Evolutionary conservation across 371 early-diverging fungal genomes (phyloP), one percentile per base, ranked within the genome.

Genomic region (Batkoa obscura): DNA sequence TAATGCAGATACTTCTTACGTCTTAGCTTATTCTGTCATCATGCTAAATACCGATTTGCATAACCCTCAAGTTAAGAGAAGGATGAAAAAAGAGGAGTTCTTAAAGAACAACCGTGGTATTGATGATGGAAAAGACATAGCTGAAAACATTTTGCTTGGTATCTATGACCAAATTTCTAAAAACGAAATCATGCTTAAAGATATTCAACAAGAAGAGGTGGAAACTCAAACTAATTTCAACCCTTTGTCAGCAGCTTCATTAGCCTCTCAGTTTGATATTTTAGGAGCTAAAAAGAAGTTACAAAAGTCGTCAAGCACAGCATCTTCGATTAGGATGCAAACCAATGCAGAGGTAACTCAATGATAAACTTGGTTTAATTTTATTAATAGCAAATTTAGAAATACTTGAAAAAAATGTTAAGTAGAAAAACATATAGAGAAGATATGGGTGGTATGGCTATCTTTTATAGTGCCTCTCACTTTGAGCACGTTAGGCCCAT

Each of bases 1-100:
- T 47, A 86, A 83, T 62, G 88, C 90, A 1, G 53, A 94, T 62
- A 85, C 91, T n/a, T 89, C 90, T 0, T 94, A 92, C 62, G 85
- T 88, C 13, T 76, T 98, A 17, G 86, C 94, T 3, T 98, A 89
- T 65, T 91, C 94, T 50, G 83, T 89, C 12, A 83, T 97, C 51
- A 79, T 96, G 84, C 74, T 98, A 32, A 98, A 98, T 66, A 99
- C 98, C 0, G 97, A 97, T 72, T 80, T 83, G 60, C 84, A 95
- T 63, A 79, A 83, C 54, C 91, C 93, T 0, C 84, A 86, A 65
- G 76, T 87, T 53, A 94, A 94, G 62, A 78, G 80, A 60, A 75
- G 76, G 52, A 76, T 85, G 69, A 81, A 82, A 3, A 86, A 83
- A 61, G 70, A 73, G 47, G 82, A 78, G 1, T 70, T 88, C 30